These are phyloP conservation scores for Crithidia fasciculata DNA, from an alignment of 208 protist genomes.

Conservation along the genomic window DNA sequence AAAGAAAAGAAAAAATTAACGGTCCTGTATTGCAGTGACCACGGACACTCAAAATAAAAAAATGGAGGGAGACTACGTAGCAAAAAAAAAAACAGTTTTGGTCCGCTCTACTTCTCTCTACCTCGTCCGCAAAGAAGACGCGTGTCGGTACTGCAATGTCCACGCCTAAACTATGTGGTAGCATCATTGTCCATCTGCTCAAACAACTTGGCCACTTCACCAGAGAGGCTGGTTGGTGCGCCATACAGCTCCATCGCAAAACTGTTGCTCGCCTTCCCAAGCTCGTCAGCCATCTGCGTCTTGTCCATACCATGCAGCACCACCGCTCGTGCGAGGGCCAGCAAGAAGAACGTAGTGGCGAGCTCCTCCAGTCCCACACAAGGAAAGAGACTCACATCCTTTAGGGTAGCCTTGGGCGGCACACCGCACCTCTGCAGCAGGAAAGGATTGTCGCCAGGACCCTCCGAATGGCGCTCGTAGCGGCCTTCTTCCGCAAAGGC, in stretches of 20 bases:
- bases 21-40: too few relatives aligned
- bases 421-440: slow-evolving; percentile 1
- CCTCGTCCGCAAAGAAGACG: background rate
- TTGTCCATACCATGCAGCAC: background rate
- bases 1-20: too few relatives aligned
- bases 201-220: background rate
- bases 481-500: background rate
- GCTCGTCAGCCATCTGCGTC: background rate
- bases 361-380: background rate
- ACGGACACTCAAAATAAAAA: too few relatives aligned
- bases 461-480: background rate
- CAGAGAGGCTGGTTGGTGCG: background rate
- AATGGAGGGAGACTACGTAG: too few relatives aligned
- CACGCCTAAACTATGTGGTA: too few relatives aligned
- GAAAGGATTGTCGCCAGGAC: background rate
- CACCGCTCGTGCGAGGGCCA: background rate
- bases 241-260: background rate
- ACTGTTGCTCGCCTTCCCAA: background rate
- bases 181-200: background rate
- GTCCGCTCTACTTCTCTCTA: background rate
- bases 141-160: too few relatives aligned
- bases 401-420: background rate
- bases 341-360: background rate
- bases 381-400: background rate
- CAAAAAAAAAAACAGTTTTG: background rate